Percentiles rank a stretch among this genome's conserved stretches.
Conservation (phyloP, 441 rosid genomes). For the Caryocar brasiliense region DNA sequence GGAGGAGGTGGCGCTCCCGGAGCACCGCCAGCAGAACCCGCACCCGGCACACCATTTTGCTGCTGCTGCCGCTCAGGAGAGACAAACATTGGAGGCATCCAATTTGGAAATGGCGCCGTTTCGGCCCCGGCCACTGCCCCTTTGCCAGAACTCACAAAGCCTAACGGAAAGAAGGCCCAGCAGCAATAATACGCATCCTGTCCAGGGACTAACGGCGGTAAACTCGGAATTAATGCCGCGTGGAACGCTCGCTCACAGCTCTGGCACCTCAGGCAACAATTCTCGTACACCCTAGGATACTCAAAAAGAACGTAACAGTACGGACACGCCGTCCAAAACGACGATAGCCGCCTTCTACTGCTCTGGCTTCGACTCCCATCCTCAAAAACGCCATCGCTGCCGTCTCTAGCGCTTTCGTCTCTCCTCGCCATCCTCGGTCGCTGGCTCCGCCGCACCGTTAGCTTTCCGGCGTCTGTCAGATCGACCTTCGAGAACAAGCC, state of each 20-base stretch:
- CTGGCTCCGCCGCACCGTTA: conserved; percentile 39
- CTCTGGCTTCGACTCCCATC: conserved; percentile 1
- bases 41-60: background rate
- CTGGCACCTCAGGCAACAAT: conserved; percentile 63
- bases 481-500: conserved; percentile 48
- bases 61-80: conserved; percentile 9
- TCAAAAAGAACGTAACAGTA: conserved; percentile 74
- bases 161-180: conserved; percentile 81
- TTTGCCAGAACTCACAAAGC: conserved; percentile 27
- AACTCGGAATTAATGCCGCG: conserved; percentile 37
- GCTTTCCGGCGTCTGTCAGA: conserved; percentile 30
- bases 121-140: background rate
- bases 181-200: conserved; percentile 76
- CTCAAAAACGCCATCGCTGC: background rate
- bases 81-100: conserved; percentile 50
- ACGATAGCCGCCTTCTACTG: conserved; percentile 33
- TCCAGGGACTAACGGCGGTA: conserved; percentile 77
- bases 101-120: conserved; percentile 29
- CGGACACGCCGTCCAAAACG: conserved; percentile 93
- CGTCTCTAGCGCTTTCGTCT: no score
- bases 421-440: conserved; percentile 1
- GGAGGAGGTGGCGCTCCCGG: no score
- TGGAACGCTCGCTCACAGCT: conserved; percentile 66
- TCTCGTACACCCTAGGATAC: conserved; percentile 73
- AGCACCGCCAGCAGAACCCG: conserved; percentile 2